phyloP scores from a whole-genome alignment of 1,139 yeast species.

The Candida mesenterica region DNA sequence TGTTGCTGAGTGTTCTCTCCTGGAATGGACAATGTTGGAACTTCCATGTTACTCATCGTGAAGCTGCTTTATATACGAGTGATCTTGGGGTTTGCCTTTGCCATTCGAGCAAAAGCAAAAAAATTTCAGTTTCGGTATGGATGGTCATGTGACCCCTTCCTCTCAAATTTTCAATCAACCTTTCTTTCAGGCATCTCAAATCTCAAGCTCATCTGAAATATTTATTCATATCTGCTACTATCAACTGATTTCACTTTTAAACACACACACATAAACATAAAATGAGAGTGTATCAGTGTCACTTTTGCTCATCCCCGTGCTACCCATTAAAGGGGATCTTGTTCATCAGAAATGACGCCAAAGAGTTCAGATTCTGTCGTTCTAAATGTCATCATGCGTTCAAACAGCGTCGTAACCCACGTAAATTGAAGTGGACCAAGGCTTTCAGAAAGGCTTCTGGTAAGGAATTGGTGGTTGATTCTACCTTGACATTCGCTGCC shows the following conservation, averaged over 20 bases:
- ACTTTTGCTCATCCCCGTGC: constrained; percentile 96
- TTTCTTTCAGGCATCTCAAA: not conserved
- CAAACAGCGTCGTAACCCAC: constrained; percentile 98
- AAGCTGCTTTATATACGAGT: too few relatives aligned
- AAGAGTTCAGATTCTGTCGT: constrained; percentile 95
- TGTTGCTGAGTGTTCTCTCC: constrained; percentile 40
- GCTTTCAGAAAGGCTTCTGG: constrained; percentile 99
- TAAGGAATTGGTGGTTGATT: constrained; percentile 95
- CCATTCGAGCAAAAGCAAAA: too few relatives aligned
- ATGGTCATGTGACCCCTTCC: constrained; percentile 3
- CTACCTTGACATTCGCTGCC: constrained; percentile 92
- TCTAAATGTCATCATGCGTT: constrained; percentile 97
- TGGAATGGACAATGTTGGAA: constrained; percentile 60
- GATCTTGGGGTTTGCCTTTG: not conserved
- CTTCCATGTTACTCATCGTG: constrained; percentile 35
- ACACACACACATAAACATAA: constrained; percentile 8
- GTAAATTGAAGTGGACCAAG: constrained; percentile 97
- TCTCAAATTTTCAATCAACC: constrained; percentile 2
- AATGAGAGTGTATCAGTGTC: constrained; percentile 95
- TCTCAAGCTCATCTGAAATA: constrained; percentile 5
- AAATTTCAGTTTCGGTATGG: too few relatives aligned
- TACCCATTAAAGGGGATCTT: constrained; percentile 97
- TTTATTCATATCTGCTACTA: too few relatives aligned
- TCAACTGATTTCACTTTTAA: not conserved
- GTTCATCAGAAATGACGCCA: constrained; percentile 97